Evolutionary conservation across 768 basidiomycete species (phyloP), one percentile per base, ranked within the genome.

Genomic region (Hericium erinaceus): DNA sequence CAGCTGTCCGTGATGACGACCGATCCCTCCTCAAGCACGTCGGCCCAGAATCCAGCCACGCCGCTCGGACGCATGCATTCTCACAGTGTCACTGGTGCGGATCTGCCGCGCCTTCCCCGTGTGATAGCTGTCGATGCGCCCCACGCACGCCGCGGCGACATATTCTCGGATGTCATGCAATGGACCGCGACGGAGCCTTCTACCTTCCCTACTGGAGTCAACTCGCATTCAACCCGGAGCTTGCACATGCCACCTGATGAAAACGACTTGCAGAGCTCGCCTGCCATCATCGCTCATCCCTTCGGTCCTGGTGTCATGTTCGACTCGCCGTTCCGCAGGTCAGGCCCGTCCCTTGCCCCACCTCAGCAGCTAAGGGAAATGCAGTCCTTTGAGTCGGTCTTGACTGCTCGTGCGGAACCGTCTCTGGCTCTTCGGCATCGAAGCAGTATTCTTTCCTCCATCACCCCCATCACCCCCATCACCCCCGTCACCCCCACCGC

Each of bases 341-440:
- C 76, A 8, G 69, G 73, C 1, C 54, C 73, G 1, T 69, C 80
- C 46, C 62, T 68, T 37, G 39, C 61, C 28, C 64, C 66, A 18
- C 64, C 67, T 1, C 82, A 80, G 4, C 74, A 76, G 46, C 68
- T 93, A n/a, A 84, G 89, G 22, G 86, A 85, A 67, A 88, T 92
- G 85, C 89, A 92, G 62, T 89, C 87, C 0, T 93, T 92, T 65
- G 91, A 93, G 62, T 92, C 89, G 4, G 84, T 83, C 1, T 68
- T 87, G 39, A 93, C 91, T 0, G 89, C 87, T 0, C 79, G 83
- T 22, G 86, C 87, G 51, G 76, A 71, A 39, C 54, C 40, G n/a
- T 48, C 58, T 5, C n/a, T 54, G 24, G 48, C 55, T 33, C 26
- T 55, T 3, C 53, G 51, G 2, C 24, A 52, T 54, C 18, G 60